phyloP scores from a whole-genome alignment of 768 basidiomycete species.

The Mycena latifolia region DNA sequence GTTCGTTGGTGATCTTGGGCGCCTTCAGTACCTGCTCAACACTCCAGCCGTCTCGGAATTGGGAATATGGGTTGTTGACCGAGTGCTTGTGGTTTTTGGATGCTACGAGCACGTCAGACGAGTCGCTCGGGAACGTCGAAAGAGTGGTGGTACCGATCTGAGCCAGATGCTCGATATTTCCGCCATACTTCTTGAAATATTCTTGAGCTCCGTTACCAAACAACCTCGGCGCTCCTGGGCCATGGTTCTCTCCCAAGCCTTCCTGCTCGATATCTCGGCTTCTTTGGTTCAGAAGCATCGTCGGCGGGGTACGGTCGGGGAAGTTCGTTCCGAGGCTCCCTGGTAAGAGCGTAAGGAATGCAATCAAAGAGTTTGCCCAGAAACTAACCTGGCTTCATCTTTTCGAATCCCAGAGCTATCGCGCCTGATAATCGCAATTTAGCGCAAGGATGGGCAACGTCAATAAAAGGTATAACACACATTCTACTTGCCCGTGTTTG shows the following conservation, averaged over 20 bases:
- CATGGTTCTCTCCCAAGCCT: slow-evolving; percentile 70
- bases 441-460: neutral
- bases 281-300: slow-evolving; percentile 56
- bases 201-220: slow-evolving; percentile 84
- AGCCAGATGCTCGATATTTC: slow-evolving; percentile 73
- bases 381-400: slow-evolving; percentile 67
- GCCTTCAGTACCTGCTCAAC: slow-evolving; percentile 77
- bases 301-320: slow-evolving; percentile 66
- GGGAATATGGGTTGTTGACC: slow-evolving; percentile 86
- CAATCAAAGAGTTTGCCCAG: neutral
- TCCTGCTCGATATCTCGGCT: slow-evolving; percentile 62
- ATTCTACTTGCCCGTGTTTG: slow-evolving; percentile 77
- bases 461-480: slow-evolving; percentile 44
- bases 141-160: slow-evolving; percentile 68
- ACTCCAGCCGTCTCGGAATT: slow-evolving; percentile 85
- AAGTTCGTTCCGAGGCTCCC: slow-evolving; percentile 79
- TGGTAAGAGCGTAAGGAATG: neutral
- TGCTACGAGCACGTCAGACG: slow-evolving; percentile 52
- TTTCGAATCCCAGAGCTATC: slow-evolving; percentile 89
- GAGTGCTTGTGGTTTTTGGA: slow-evolving; percentile 90
- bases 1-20: slow-evolving; percentile 75
- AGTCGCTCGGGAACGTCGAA: neutral
- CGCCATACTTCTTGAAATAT: slow-evolving; percentile 83
- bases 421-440: slow-evolving; percentile 44
- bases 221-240: slow-evolving; percentile 78